Conservation (phyloP, 306 rosid genomes). For the Spatholobus suberectus region DNA sequence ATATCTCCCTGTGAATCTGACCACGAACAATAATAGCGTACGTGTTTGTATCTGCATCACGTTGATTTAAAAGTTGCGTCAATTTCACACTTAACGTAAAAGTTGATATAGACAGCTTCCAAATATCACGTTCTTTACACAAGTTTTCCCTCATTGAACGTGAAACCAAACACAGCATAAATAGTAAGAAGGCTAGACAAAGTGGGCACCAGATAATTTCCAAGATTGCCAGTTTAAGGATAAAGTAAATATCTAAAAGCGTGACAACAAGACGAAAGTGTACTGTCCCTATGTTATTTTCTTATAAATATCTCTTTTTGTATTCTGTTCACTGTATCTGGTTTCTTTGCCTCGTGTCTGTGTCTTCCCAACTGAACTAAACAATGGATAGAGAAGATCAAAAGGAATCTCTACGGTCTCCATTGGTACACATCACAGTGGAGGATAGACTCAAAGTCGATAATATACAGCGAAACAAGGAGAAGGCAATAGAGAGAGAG, state of each 20-base stretch:
- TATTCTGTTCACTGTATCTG: not conserved
- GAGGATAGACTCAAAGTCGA: slow-evolving; percentile 39
- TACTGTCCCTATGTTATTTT: not conserved
- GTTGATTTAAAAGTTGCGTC: too few relatives aligned
- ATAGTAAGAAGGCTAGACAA: not conserved
- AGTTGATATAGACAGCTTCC: too few relatives aligned
- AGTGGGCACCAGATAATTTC: not conserved
- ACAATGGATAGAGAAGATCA: slow-evolving; percentile 39
- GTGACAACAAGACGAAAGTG: slow-evolving; percentile 1
- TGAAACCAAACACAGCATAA: too few relatives aligned
- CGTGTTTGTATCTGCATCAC: too few relatives aligned
- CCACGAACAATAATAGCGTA: not conserved
- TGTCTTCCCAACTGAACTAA: not conserved
- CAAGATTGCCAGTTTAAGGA: not conserved
- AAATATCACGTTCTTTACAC: too few relatives aligned
- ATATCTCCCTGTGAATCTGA: not conserved
- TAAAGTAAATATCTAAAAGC: not conserved
- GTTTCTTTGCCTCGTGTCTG: not conserved
- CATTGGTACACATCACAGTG: slow-evolving; percentile 49
- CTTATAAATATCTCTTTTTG: slow-evolving; percentile 10
- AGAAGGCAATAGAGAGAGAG: slow-evolving; percentile 8
- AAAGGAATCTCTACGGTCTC: slow-evolving; percentile 39
- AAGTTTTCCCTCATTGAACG: too few relatives aligned
- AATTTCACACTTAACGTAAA: too few relatives aligned
- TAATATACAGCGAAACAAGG: not conserved